Evolutionary conservation across 176 grass and related monocot species (phyloP), one percentile per base, ranked within the genome.

Genomic region (Poa annua): DNA sequence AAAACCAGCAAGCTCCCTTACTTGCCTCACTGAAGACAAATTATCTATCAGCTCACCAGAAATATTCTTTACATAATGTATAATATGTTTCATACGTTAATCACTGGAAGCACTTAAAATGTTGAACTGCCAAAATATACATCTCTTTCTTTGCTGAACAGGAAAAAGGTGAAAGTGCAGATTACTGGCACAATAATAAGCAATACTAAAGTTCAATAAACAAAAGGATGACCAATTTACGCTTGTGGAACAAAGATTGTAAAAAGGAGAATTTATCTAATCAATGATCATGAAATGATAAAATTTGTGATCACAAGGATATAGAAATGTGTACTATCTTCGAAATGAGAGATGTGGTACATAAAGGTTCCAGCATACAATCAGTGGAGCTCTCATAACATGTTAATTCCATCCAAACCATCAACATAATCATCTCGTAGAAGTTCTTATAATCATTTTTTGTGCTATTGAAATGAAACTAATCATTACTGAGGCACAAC

Each of bases 381-480:
- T 82, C 74, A 78, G 21, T 51, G 26, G 7, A 63, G 48, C 51
- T 71, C 55, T 12, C 68, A 62, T 77, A 39, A 35, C 38, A 69
- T 51, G 50, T 60, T 36, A 68, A 25, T 59, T 63, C 44, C 75
- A 64, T 44, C 53, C 75, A 83, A 44, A 33, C 11, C 54, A 63
- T 62, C 36, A 68, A 71, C 61, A 5, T 77, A 70, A 32, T 11
- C 73, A 62, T 77, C 63, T 75, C 26, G 15, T 12, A 59, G 65
- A 32, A 71, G 45, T 29, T 65, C 71, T 52, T 75, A 57, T 39
- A 83, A 75, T 84, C 32, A 51, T 47, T 65, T 83, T 73, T 20
- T 44, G n/a, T 44, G n/a, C 80, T 88, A 54, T 60, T 83, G 74
- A 71, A 83, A 62, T 71, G 32, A 42, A 83, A 41, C 65, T 83